phyloP scores from a whole-genome alignment of 2,329 filamentous ascomycete genomes.

The Periglandula ipomoeae region DNA sequence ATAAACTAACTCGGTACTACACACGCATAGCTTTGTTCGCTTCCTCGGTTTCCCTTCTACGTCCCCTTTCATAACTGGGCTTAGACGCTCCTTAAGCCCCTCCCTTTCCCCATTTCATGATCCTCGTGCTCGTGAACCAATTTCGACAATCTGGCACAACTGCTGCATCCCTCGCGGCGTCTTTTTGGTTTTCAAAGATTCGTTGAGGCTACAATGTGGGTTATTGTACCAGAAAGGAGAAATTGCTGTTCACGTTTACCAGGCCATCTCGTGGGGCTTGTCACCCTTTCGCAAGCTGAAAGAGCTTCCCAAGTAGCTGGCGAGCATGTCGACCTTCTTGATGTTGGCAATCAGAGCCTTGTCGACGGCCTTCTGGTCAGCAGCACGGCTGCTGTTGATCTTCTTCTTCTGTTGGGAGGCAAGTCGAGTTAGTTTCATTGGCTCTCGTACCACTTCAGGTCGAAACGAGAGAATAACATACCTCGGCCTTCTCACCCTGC shows the following conservation, averaged over 20 bases:
- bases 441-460: no score
- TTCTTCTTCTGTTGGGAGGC: slow-evolving; percentile 75
- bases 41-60: slow-evolving; percentile 3
- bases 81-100: neutral
- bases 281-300: slow-evolving; percentile 99
- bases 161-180: slow-evolving; percentile 1
- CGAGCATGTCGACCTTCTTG: slow-evolving; percentile 95
- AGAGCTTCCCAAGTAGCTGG: slow-evolving; percentile 86
- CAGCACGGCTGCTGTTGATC: slow-evolving; percentile 80
- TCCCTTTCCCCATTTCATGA: neutral
- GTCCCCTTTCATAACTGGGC: neutral
- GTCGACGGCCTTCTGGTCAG: slow-evolving; percentile 98
- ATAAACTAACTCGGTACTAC: slow-evolving; percentile 1
- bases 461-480: slow-evolving; percentile 39
- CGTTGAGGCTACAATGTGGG: neutral
- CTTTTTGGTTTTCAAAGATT: slow-evolving; percentile 8
- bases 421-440: slow-evolving; percentile 16
- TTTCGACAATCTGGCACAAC: slow-evolving; percentile 5
- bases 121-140: neutral
- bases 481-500: slow-evolving; percentile 96
- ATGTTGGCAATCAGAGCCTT: slow-evolving; percentile 90
- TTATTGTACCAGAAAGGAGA: no score
- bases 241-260: slow-evolving; percentile 54
- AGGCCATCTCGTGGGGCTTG: slow-evolving; percentile 99
- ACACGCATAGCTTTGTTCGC: slow-evolving; percentile 6